phyloP scores from a whole-genome alignment of 1,284 basidiomycete species.

The Pseudozyma flocculosa region DNA sequence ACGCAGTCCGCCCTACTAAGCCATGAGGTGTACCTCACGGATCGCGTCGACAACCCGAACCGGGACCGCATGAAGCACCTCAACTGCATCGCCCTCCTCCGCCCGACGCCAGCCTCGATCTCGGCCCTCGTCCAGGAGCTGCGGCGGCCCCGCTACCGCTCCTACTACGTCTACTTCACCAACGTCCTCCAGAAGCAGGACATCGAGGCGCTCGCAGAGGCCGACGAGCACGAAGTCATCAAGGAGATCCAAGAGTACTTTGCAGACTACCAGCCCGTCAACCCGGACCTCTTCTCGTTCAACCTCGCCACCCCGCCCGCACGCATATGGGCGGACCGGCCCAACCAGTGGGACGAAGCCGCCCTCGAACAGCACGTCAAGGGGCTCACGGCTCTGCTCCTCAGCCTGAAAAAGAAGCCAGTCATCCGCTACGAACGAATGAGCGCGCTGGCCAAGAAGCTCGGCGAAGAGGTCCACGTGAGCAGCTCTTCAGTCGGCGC shows the following conservation, averaged over 20 bases:
- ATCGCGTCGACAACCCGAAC: conserved; percentile 80
- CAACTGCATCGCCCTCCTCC: conserved; percentile 92
- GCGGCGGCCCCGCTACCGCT: conserved; percentile 77
- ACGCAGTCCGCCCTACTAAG: conserved; percentile 92
- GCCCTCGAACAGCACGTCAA: conserved; percentile 77
- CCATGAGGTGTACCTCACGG: conserved; percentile 96
- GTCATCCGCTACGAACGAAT: conserved; percentile 91
- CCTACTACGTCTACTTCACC: conserved; percentile 85
- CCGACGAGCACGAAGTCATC: conserved; percentile 94
- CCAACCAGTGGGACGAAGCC: conserved; percentile 66
- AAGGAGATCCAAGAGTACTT: conserved; percentile 69
- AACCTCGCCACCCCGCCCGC: conserved; percentile 58
- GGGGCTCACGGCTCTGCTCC: conserved; percentile 80
- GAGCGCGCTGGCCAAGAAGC: conserved; percentile 84
- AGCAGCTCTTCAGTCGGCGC: conserved; percentile 31
- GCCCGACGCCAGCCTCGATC: conserved; percentile 76
- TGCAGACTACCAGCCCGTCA: conserved; percentile 57
- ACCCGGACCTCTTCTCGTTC: conserved; percentile 84
- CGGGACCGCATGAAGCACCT: conserved; percentile 77
- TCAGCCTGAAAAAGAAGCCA: conserved; percentile 95
- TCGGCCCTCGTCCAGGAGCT: conserved; percentile 81
- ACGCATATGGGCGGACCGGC: conserved; percentile 71
- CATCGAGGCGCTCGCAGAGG: conserved; percentile 90
- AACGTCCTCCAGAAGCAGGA: conserved; percentile 84
- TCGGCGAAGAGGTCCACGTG: conserved; percentile 82